Base-by-base conservation (phyloP, 306 rosid genomes). In the Vigna radiata region DNA sequence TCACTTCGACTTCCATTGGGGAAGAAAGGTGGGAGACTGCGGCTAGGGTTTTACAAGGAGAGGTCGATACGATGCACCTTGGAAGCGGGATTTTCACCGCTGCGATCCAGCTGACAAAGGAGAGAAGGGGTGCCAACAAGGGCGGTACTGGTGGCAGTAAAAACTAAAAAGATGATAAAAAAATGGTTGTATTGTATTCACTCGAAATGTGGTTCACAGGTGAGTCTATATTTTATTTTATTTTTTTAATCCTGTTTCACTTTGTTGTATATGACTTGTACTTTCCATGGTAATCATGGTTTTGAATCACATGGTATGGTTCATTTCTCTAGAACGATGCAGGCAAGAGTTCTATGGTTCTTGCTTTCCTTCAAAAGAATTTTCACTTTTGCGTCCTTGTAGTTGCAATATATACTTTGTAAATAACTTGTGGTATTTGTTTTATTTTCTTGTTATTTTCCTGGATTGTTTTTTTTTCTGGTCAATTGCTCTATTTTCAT, bases 171-270 rank as follows among this genome's bases (percentile, higher is more conserved):
- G 21, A 19, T 19, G 21, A 19, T 19, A 19, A 19, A 19, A 19
- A 19, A 19, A 19, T 0, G 21, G 21, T 19, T 19, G 21, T 19
- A 19, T 19, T 19, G 21, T 19, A 19, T 19, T 19, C 21, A 19
- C 21, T 70, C 88, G 77, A 83, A 79, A 78, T 69, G 97, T 92
- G 81, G 83, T 92, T 85, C 99, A 95, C 89, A 92, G 99, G 99
- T 95, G 71, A 83, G 14, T 29, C n/a, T n/a, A n/a, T 37, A 68
- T 48, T 46, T 62, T 71, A 8, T 2, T 69, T 53, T 74, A 39
- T 78, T 4, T 64, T 78, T 8, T 4, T n/a, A 46, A 25, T 23
- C 15, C 60, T 29, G 27, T 59, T 21, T 21, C 23, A 21, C 23
- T 21, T 21, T 21, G 23, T 21, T 21, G 23, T 21, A 15, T 72